A percentile compares a stretch with the other conserved stretches of the same genome.
Evolutionary conservation across 345 rosid species (phyloP).

Genomic region (Eucalyptus sp.): DNA sequence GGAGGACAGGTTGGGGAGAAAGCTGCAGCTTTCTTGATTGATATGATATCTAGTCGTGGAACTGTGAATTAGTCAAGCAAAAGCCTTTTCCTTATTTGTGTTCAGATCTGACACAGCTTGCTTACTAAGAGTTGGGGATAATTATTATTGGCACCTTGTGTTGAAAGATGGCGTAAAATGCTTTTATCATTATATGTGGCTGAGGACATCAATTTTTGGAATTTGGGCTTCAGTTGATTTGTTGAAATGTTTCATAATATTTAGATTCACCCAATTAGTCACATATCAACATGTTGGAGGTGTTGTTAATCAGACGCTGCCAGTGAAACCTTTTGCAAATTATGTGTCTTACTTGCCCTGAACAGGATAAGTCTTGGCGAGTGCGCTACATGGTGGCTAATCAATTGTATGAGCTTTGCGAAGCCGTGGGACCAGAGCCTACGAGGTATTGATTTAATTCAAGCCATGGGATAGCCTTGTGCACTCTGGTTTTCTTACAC

Average conservation of each 20-base stretch:
- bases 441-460: constrained; percentile 46
- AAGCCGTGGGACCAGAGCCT: constrained; percentile 92
- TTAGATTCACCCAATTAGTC: not conserved
- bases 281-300: not conserved
- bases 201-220: not conserved
- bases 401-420: constrained; percentile 93
- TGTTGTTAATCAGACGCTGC: not conserved
- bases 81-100: not conserved
- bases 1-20: not conserved
- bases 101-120: not conserved
- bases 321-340: not conserved
- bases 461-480: not conserved
- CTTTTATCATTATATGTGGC: not conserved
- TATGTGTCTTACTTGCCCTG: not conserved
- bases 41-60: not conserved
- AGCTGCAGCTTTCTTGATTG: not conserved
- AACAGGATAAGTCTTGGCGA: constrained; percentile 98
- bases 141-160: not conserved
- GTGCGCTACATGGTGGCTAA: constrained; percentile 97
- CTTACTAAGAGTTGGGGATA: not conserved
- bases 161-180: not conserved
- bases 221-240: not conserved
- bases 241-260: not conserved
- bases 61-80: not conserved
- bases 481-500: not conserved